A percentile compares a stretch with the other conserved stretches of the same genome.
Evolutionary conservation across 768 basidiomycete species (phyloP).

Genomic region (Hygrophoropsis aurantiaca): DNA sequence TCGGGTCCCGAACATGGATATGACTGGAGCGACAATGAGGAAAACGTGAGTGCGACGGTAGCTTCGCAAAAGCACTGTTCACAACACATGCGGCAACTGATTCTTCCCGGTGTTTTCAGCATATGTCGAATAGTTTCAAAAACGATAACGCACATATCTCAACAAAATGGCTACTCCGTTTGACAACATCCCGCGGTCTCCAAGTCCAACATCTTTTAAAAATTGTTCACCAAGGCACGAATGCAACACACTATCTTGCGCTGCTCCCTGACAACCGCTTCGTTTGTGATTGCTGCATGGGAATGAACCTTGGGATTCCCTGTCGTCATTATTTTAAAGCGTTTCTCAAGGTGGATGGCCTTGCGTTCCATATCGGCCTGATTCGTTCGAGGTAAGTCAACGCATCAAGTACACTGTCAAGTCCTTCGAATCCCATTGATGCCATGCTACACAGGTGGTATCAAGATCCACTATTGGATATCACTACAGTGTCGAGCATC

Average conservation of each 20-base stretch:
- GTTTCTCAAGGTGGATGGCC: slow-evolving; percentile 12
- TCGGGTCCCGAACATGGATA: background rate
- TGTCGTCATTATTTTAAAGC: slow-evolving; percentile 34
- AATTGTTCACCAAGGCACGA: slow-evolving; percentile 19
- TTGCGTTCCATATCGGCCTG: slow-evolving; percentile 28
- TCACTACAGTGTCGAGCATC: too few species aligned
- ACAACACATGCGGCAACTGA: too few species aligned
- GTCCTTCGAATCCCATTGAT: too few species aligned
- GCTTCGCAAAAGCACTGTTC: too few species aligned
- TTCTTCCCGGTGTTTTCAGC: too few species aligned
- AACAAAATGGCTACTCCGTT: slow-evolving; percentile 25
- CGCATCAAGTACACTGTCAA: too few species aligned
- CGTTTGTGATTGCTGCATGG: slow-evolving; percentile 37
- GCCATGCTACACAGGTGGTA: too few species aligned
- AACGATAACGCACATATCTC: slow-evolving; percentile 31
- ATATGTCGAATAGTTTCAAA: slow-evolving; percentile 23
- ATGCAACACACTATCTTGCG: slow-evolving; percentile 24
- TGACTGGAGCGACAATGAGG: slow-evolving; percentile 6
- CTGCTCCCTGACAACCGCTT: slow-evolving; percentile 24
- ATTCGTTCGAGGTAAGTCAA: slow-evolving; percentile 28
- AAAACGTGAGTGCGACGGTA: slow-evolving; percentile 1
- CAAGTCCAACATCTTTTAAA: slow-evolving; percentile 20
- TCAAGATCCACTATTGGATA: too few species aligned
- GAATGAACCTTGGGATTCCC: slow-evolving; percentile 29
- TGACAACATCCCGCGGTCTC: slow-evolving; percentile 18